Evolutionary conservation across 139 green algal genomes (phyloP), one percentile per base, ranked within the genome.

Genomic region (Gonium pectorale): DNA sequence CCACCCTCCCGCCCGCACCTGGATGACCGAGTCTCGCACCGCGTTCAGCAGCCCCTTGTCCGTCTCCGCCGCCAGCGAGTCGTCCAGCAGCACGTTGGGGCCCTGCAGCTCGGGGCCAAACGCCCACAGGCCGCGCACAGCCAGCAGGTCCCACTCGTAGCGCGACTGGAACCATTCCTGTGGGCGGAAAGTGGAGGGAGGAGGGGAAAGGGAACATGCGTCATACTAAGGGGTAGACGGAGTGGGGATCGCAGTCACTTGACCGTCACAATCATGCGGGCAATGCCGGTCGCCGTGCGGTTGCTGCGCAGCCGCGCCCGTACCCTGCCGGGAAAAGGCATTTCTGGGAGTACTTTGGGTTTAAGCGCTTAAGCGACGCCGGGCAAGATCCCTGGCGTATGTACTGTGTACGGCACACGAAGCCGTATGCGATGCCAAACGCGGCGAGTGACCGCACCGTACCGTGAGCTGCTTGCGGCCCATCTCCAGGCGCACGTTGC

Each of bases 121-220:
- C 5, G 97, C 97, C 97, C 97, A 99, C 37, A 99, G 89, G 49
- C 94, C 96, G 63, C 96, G 91, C 40, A 96, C 96, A 3, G 97
- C 97, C 60, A 99, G 89, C 68, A 97, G 54, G 86, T 99, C 97
- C 97, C 97, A 99, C 68, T 98, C 96, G 87, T 99, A 98, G 44
- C 96, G 97, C 27, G 86, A 86, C 74, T 95, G 91, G 85, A 99
- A 97, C 80, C 67, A 79, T 41, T 86, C 80, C 80, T 80, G 79
- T 33, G 44, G 17, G 29, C 11, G 17, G 5, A 7, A 7, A 7
- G 1, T 8, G 33, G 5, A 70, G 11, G 15, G 2, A 2, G 21
- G 35, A 15, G 64, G 64, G 19, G 5, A 22, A 5, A 8, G 22
- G 19, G 19, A n/a, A n/a, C n/a, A n/a, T n/a, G n/a, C n/a, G n/a